Conservation (phyloP, 2,329 filamentous ascomycete genomes). For the Beauveria bassiana region DNA sequence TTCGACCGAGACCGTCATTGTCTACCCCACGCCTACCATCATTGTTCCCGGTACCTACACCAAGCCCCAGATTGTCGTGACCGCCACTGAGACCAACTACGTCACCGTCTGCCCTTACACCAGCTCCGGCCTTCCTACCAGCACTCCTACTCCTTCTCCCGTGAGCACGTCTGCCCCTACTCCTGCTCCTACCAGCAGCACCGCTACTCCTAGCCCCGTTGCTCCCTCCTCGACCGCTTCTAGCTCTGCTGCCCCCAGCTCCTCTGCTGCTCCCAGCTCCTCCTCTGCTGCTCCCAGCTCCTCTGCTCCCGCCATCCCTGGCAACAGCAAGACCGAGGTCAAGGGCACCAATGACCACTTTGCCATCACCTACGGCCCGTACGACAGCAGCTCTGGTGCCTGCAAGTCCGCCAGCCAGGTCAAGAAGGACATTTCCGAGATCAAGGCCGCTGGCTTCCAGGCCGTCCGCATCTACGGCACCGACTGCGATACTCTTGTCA, state of each 20-base stretch:
- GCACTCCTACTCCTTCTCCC: conserved; percentile 19
- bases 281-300: conserved; percentile 20
- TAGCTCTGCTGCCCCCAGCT: conserved; percentile 19
- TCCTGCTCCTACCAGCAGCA: conserved; percentile 22
- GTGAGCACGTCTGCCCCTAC: conserved; percentile 47
- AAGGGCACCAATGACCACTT: conserved; percentile 47
- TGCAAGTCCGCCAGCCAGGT: conserved; percentile 61
- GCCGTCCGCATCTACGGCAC: conserved; percentile 81
- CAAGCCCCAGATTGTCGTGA: conserved; percentile 57
- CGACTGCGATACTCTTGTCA: conserved; percentile 75
- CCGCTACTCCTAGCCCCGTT: conserved; percentile 11
- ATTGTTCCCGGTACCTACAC: conserved; percentile 67
- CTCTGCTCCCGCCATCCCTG: conserved; percentile 18
- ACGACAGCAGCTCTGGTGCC: conserved; percentile 43
- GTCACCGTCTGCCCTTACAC: conserved; percentile 66
- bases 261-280: conserved; percentile 12
- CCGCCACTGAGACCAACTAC: conserved; percentile 59
- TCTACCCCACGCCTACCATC: conserved; percentile 58
- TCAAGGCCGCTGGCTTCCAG: conserved; percentile 60
- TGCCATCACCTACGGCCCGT: conserved; percentile 77
- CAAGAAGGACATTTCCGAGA: conserved; percentile 49
- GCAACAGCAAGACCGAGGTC: conserved; percentile 15
- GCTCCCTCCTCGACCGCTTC: conserved; percentile 17
- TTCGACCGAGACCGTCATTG: conserved; percentile 45
- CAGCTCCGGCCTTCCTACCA: conserved; percentile 31